Evolutionary conservation across 495 filamentous ascomycete genomes (phyloP), one percentile per base, ranked within the genome.

Genomic region (Jackrogersella minutella): DNA sequence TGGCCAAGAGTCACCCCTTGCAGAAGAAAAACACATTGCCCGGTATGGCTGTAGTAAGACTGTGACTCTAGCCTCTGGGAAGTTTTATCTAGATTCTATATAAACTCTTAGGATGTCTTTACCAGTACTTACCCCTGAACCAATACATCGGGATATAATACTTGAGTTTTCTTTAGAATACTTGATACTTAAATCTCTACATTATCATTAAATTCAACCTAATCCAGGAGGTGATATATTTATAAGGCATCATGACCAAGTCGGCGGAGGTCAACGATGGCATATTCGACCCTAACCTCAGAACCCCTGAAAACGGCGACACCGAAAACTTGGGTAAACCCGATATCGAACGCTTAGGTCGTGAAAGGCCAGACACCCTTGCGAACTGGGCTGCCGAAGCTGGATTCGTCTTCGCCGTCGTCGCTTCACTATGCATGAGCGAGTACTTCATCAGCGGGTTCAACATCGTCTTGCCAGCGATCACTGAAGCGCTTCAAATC

Each of bases 381-480:
- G 66, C 76, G 8, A 85, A 82, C 24, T 59, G 80, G 30, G 85
- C 84, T 75, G 75, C 82, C 2, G 92, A 96, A 71, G 66, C 88
- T 14, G 83, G 85, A 2, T 96, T 95, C 68, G 85, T 87, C 71
- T 85, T 89, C 63, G 88, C 90, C 0, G 82, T 95, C 36, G 79
- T 88, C 21, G 86, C 90, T 78, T 92, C 90, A 28, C 86, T 93
- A 69, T 81, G 91, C 26, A 81, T 95, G 68, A 84, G 88, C 34
- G 86, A 96, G 79, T 97, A 91, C 76, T 93, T 92, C 72, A 88
- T 94, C 33, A 92, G 89, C 39, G 93, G 93, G 43, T 97, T 93
- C 75, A 94, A 91, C 68, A 86, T 96, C 64, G 81, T 97, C 51
- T 77, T 93, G 1, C 93, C 93, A 7, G 85, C 86, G 0, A 68